Conservation (phyloP, 2,329 filamentous ascomycete genomes). For the Pseudogymnoascus sp. region DNA sequence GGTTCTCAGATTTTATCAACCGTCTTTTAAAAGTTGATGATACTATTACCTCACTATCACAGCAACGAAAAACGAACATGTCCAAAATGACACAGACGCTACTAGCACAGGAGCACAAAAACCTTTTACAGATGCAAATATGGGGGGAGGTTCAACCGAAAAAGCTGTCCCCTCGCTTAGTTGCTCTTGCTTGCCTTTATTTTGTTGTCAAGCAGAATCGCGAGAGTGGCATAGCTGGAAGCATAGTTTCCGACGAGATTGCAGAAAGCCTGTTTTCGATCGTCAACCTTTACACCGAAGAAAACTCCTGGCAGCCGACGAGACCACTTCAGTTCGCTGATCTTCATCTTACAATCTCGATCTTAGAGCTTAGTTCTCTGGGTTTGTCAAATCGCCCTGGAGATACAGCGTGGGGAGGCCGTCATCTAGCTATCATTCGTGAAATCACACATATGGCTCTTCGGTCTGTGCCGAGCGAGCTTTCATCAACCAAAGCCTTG, state of each 20-base stretch:
- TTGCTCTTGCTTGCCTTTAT: conserved; percentile 60
- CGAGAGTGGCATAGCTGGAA: conserved; percentile 40
- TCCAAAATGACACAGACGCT: conserved; percentile 56
- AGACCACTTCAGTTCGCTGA: conserved; percentile 26
- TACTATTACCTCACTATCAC: conserved; percentile 55
- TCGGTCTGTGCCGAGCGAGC: not conserved
- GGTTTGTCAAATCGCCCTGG: not conserved
- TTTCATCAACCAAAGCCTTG: conserved; percentile 2
- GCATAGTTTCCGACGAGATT: conserved; percentile 44
- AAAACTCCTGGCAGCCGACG: conserved; percentile 23
- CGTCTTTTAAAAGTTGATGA: conserved; percentile 46
- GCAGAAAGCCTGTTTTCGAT: conserved; percentile 44
- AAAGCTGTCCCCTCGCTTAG: conserved; percentile 53
- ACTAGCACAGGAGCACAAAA: conserved; percentile 47
- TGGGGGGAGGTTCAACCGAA: conserved; percentile 52
- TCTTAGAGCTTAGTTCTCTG: conserved; percentile 46
- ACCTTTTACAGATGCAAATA: conserved; percentile 46
- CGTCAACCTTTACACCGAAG: conserved; percentile 26
- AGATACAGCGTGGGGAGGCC: not conserved
- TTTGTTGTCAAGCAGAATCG: conserved; percentile 47
- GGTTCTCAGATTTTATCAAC: conserved; percentile 48
- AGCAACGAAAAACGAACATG: conserved; percentile 61
- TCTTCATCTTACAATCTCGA: conserved; percentile 39
- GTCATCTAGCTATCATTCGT: not conserved
- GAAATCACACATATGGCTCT: conserved; percentile 2